Evolutionary conservation across 2,329 filamentous ascomycete species (phyloP), one percentile per base, ranked within the genome.

Genomic region (Fusarium secorum): DNA sequence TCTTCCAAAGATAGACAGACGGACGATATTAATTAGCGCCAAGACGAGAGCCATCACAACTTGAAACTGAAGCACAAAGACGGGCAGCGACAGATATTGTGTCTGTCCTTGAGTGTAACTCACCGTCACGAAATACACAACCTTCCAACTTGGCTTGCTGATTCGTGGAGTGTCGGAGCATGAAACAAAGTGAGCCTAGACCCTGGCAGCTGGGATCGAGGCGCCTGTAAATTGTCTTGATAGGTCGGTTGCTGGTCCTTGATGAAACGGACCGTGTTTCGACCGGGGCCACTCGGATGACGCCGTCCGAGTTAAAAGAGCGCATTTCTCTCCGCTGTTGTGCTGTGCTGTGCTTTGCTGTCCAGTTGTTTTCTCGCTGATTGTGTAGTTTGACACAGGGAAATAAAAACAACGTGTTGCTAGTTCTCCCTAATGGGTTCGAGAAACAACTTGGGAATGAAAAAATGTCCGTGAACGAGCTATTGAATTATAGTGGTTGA

Each of bases 181-280:
- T 76, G 70, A 75, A 76, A 75, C 72, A 72, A 72, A 74, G 68
- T 72, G 66, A 72, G 70, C 70, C 64, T 65, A 72, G 56, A 65
- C 73, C 73, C 73, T 75, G 66, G 56, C 66, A 70, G 60, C 71
- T 71, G 65, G 71, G 60, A 66, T 54, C 63, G 67, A 70, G 66
- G 74, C 74, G 64, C 69, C 65, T 73, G 67, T 46, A 53, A 61
- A 65, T 65, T 63, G 60, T 35, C 60, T 64, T 77, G 75, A 77
- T 77, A 76, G 75, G 75, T 51, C 63, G 58, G 54, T 28, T 30
- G 56, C 66, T 53, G 71, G 74, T 46, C 63, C 49, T 64, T 62
- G 69, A 71, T 77, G 75, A 77, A 77, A 77, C 75, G 60, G 68
- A 68, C 69, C 59, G 68, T 66, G 75, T 77, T 77, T 77, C 75